Evolutionary conservation across 1,139 yeast species (phyloP), one percentile per base, ranked within the genome.

Genomic region (Kurtzmaniella natalensis): DNA sequence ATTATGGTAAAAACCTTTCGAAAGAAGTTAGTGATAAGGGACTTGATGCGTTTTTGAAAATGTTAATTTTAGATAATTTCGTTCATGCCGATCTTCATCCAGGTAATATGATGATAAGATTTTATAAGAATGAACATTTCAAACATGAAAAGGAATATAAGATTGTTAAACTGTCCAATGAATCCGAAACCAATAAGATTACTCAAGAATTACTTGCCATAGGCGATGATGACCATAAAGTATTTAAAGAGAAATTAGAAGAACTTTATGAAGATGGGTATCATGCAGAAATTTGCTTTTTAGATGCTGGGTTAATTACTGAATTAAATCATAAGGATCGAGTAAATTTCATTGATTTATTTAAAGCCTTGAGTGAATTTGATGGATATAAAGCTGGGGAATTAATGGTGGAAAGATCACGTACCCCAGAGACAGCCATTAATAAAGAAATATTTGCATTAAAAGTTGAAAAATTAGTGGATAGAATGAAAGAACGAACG

Each of bases 81-180:
- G 87, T 89, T 29, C 98, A 92, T 56, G 94, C 97, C 0, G 98
- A 92, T 58, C 67, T 92, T 40, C 98, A 92, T 49, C 96, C 98
- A 0, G 99, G 99, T 2, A 92, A 92, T 56, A 86, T 92, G 54
- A 78, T 89, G 70, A 76, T 92, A 4, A 64, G 92, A 34, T 81
- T 89, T 46, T 74, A 81, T 48, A 76, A 76, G 39, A 70, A 69
- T 43, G 72, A 67, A 42, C 43, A 61, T 37, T 69, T 57, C 42
- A 62, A 55, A 38, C 73, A 67, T 39, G 70, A 64, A 39, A 64
- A 61, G 43, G 75, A 69, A 40, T 69, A 69, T 49, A 69, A 68
- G 45, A 68, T 69, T 33, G 72, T 69, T 24, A 68, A 67, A 41
- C 48, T 69, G 14, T 60, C 67, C 35, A 65, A 69, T 40, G 72